These are phyloP conservation scores for Citrus glauca DNA, from an alignment of 345 rosid species.

Conservation along the genomic window DNA sequence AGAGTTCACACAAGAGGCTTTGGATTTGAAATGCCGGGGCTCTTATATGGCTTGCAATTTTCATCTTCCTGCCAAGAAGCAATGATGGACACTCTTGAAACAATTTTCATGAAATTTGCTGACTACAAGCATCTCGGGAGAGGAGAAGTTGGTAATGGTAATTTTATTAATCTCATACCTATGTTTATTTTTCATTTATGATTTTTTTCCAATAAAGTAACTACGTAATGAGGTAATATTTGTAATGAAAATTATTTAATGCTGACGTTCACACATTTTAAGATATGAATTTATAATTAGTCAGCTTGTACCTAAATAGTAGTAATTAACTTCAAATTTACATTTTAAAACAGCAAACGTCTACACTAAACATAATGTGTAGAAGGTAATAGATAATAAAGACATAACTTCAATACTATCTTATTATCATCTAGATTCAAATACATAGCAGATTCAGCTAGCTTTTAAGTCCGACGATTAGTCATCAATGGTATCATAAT, in stretches of 20 bases:
- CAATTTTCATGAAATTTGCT: conserved; percentile 11
- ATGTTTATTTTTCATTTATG: background rate
- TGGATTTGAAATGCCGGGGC: conserved; percentile 12
- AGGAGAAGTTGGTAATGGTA: background rate
- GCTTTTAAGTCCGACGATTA: no score
- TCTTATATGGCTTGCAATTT: conserved; percentile 21
- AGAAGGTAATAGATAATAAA: background rate
- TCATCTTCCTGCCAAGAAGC: background rate
- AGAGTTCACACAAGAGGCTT: conserved; percentile 14
- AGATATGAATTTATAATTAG: no score
- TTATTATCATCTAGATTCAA: background rate
- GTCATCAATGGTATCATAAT: no score
- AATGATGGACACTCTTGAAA: conserved; percentile 9
- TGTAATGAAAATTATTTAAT: no score
- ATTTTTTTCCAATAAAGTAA: background rate
- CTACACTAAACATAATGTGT: no score
- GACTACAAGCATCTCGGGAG: background rate
- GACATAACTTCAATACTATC: no score
- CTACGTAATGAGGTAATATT: no score
- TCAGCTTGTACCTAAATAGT: no score
- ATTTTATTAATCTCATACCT: background rate
- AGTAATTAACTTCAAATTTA: no score
- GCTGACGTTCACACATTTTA: no score
- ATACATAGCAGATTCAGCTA: background rate
- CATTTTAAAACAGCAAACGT: no score